Base-by-base conservation (phyloP, 2,329 filamentous ascomycete species). In the Fusarium metavorans region DNA sequence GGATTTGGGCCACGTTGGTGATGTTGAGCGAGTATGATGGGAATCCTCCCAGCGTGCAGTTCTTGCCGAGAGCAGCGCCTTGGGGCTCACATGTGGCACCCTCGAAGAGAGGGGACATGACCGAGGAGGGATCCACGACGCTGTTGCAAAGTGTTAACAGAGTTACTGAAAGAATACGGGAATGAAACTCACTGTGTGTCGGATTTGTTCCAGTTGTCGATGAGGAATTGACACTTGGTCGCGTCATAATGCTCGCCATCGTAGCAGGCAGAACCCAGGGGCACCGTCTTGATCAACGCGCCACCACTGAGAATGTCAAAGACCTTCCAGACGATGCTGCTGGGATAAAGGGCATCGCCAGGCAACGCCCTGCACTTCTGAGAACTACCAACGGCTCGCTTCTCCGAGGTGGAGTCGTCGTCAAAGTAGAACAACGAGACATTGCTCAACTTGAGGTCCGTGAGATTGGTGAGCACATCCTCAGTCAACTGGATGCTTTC, bases 21-120 rank as follows among this genome's bases (percentile, higher is more conserved):
- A 79, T 82, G 30, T 83, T 82, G 58, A 87, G 81, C 1, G 83
- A 81, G 64, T 86, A 87, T 6, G 77, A 75, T 0, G 85, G 84
- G 73, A 84, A 83, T 18, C 81, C 84, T 25, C 85, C 85, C 1
- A 84, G 68, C 3, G 80, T 83, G 73, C 84, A 86, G 16, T 70
- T 78, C 14, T 61, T 56, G 34, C 63, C 67, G 18, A 59, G 67
- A 43, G 71, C 69, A 37, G 75, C 77, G 60, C 76, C 73, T 45
- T 76, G 72, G 10, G 81, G 81, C 61, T 79, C 70, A 56, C 83
- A 85, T 2, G 82, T 83, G 14, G 76, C 69, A 25, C 82, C 82
- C 70, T 84, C 76, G 71, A 80, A 85, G n/a, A 85, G 76, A 30
- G 83, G 82, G 62, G 80, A 84, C 81, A 83, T 83, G 69, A 82